Evolutionary conservation across 2,329 filamentous ascomycete species (phyloP).

Genomic region (Sclerotinia trifoliorum): DNA sequence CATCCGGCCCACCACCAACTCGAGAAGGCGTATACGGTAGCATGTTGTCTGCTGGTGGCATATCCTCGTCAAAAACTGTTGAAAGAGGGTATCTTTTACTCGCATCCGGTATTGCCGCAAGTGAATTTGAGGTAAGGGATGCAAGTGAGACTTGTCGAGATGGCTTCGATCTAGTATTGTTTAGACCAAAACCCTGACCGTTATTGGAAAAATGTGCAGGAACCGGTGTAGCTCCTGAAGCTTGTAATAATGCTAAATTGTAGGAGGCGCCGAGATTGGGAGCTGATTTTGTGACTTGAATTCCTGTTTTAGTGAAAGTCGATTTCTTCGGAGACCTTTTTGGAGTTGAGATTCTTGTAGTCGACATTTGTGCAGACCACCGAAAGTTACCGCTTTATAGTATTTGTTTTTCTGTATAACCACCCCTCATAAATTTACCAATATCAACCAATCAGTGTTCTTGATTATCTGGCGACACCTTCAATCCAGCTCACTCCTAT

Average conservation of each 20-base stretch:
- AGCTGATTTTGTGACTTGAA: slow-evolving; percentile 51
- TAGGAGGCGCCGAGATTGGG: slow-evolving; percentile 54
- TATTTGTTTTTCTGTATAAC: background rate
- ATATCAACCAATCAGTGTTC: slow-evolving; percentile 5
- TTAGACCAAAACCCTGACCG: slow-evolving; percentile 8
- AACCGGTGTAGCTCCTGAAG: slow-evolving; percentile 18
- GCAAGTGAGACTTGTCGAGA: slow-evolving; percentile 69
- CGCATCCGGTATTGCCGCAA: slow-evolving; percentile 66
- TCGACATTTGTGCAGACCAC: slow-evolving; percentile 14
- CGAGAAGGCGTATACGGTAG: slow-evolving; percentile 55
- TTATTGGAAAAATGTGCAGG: slow-evolving; percentile 8
- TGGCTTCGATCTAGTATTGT: slow-evolving; percentile 10
- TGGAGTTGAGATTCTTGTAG: slow-evolving; percentile 6
- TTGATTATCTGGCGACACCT: slow-evolving; percentile 2
- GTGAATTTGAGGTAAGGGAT: slow-evolving; percentile 62
- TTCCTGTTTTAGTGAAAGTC: slow-evolving; percentile 20
- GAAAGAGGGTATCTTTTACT: slow-evolving; percentile 61
- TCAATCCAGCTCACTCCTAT: background rate
- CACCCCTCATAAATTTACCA: slow-evolving; percentile 13
- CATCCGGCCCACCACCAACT: slow-evolving; percentile 46
- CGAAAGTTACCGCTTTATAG: background rate
- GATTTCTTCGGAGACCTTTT: slow-evolving; percentile 21
- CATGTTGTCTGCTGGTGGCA: slow-evolving; percentile 47
- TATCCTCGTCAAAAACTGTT: slow-evolving; percentile 50
- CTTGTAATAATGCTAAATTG: slow-evolving; percentile 22